Evolutionary conservation across 306 rosid genomes (phyloP), one percentile per base, ranked within the genome.

Genomic region (Rosa lucieae): DNA sequence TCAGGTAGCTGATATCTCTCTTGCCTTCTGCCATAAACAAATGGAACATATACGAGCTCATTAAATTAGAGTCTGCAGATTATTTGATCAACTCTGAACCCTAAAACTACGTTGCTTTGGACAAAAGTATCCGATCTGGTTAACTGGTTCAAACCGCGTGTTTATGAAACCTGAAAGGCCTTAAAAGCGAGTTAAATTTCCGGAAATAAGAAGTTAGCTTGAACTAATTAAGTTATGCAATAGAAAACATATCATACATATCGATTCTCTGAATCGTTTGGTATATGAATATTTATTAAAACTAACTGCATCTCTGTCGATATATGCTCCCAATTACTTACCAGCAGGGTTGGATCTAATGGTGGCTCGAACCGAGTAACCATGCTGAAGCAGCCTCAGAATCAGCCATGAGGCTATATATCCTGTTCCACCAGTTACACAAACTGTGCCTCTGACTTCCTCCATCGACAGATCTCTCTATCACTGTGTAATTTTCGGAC

Each of bases 351-450:
- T 61, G 8, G 73, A 68, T 87, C 96, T 79, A 42, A 91, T 73
- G 1, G 96, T 91, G 26, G 93, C 77, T 43, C 78, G 79, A 32
- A 91, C 86, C 0, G 81, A 79, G 47, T 86, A 89, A 56, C 91
- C 93, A 77, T 48, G 81, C 65, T 83, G 85, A 73, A 91, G 96
- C 55, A 91, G 91, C 29, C 80, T 84, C 90, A 77, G 83, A 58
- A 91, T 81, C 53, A 91, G 76, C 96, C 93, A 91, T 13, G 96
- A 89, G 1, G 82, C 96, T 6, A 89, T 44, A 70, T 67, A 91
- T 26, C 96, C 93, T 1, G 87, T 87, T 44, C 87, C 93, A 17
- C 96, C 91, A 3, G 93, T 91, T 10, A 91, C 93, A 83, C 94
- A 90, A 47, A 88, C 87, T 78, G 51, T 71, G 3, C 92, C 90